phyloP scores from a whole-genome alignment of 2,329 filamentous ascomycete genomes.

The Thermomyces lanuginosus region DNA sequence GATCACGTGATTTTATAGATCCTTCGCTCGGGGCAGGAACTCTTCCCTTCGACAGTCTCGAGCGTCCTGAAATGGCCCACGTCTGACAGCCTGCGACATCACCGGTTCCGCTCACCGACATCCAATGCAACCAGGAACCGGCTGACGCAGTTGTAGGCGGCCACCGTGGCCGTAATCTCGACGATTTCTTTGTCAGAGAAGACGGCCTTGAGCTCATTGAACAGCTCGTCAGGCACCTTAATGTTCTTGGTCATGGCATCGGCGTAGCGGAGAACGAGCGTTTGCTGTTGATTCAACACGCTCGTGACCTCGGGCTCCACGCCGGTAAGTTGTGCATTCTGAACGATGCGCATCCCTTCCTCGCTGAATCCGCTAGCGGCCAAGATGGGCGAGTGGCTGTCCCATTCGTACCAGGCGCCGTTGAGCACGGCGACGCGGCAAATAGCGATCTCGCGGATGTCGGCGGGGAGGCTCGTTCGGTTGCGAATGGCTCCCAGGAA shows the following conservation, averaged over 20 bases:
- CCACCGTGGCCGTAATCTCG: constrained; percentile 69
- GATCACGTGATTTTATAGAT: too few relatives aligned
- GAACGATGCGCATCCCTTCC: constrained; percentile 23
- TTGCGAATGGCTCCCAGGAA: constrained; percentile 40
- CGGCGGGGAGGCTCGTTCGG: constrained; percentile 30
- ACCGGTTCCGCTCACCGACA: constrained; percentile 36
- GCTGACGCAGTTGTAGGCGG: constrained; percentile 79
- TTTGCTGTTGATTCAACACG: constrained; percentile 41
- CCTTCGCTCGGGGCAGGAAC: too few relatives aligned
- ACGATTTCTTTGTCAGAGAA: constrained; percentile 62
- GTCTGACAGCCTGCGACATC: too few relatives aligned
- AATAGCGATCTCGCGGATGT: constrained; percentile 58
- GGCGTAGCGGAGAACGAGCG: constrained; percentile 55
- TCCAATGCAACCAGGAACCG: constrained; percentile 71
- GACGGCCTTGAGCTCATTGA: constrained; percentile 34
- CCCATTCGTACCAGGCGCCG: constrained; percentile 71
- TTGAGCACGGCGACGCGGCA: constrained; percentile 67
- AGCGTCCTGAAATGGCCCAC: too few relatives aligned
- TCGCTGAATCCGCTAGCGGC: constrained; percentile 30
- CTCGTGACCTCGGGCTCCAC: constrained; percentile 12
- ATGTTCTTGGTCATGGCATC: constrained; percentile 71
- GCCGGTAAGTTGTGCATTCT: constrained; percentile 15
- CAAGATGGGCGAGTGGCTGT: constrained; percentile 53
- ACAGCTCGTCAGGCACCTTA: constrained; percentile 50
- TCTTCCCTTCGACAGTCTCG: too few relatives aligned